These are phyloP conservation scores for Yamadazyma atlantica DNA, from an alignment of 1,139 yeast genomes.

Conservation along the genomic window DNA sequence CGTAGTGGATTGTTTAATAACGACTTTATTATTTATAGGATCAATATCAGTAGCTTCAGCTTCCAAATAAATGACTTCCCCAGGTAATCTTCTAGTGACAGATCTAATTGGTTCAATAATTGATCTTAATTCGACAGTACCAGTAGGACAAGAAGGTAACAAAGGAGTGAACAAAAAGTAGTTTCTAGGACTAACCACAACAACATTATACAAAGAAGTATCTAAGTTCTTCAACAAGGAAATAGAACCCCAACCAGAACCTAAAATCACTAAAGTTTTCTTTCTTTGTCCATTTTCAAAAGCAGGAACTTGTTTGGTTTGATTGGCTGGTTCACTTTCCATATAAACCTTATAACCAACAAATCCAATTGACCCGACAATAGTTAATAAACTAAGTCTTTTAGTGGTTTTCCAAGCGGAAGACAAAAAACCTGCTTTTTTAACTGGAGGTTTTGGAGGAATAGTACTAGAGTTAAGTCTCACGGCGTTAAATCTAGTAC, in stretches of 20 bases:
- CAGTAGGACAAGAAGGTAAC: slow-evolving; percentile 92
- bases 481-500: neutral
- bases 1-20: slow-evolving; percentile 53
- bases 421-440: slow-evolving; percentile 10
- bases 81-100: slow-evolving; percentile 45
- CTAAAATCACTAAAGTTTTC: slow-evolving; percentile 85
- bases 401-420: slow-evolving; percentile 32
- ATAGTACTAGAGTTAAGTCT: slow-evolving; percentile 15
- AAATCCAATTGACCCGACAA: slow-evolving; percentile 44
- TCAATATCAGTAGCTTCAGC: slow-evolving; percentile 89
- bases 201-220: slow-evolving; percentile 82
- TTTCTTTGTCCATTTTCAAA: slow-evolving; percentile 71
- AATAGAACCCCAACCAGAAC: slow-evolving; percentile 94
- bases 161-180: slow-evolving; percentile 93
- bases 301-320: slow-evolving; percentile 53
- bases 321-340: slow-evolving; percentile 62
- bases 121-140: slow-evolving; percentile 87
- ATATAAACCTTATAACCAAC: slow-evolving; percentile 56
- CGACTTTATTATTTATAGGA: slow-evolving; percentile 52
- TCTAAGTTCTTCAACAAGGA: slow-evolving; percentile 82
- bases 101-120: slow-evolving; percentile 36
- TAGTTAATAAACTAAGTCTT: slow-evolving; percentile 25
- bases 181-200: slow-evolving; percentile 90
- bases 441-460: slow-evolving; percentile 4
- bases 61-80: slow-evolving; percentile 83